Base-by-base conservation (phyloP, 768 basidiomycete species). In the Mycena alexandri region DNA sequence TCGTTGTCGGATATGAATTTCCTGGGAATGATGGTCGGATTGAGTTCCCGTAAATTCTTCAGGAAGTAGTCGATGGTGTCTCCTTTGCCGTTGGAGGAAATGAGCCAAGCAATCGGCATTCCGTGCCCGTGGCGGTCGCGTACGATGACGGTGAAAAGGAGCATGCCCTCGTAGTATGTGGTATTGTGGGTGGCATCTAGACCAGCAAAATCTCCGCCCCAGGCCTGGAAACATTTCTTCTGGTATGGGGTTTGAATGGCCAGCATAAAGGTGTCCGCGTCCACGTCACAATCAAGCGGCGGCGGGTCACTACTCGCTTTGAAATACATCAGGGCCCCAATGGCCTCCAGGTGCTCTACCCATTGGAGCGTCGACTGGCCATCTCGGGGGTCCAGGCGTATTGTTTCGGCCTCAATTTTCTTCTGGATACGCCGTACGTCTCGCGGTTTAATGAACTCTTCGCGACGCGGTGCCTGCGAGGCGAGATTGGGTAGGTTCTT, bases 51-150 rank as follows among this genome's bases (percentile, higher is more conserved):
- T 7, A 57, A 2, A 8, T 41, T 47, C 54, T 46, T 48, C 13
- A 72, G 25, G 38, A 71, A 69, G 41, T 59, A 72, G 24, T 22
- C 17, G n/a, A 74, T 74, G 11, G 74, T 75, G 13, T 58, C 64
- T 29, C 64, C 70, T 2, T 60, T 65, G 4, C 56, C 68, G 38
- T 72, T 67, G 5, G 74, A 74, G 1, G 72, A 47, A 19, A 74
- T 48, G 67, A 75, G 66, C 70, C 69, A 75, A 2, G 68, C 68
- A 11, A 53, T 46, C 3, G 75, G 72, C 55, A 74, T 72, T 0
- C 74, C 72, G 46, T 71, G 70, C 0, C 57, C 70, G 22, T 63
- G 60, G 8, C 52, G n/a, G 38, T 71, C 67, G 9, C 62, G 58
- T 19, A 67, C 67, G 11, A 68, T 41, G 24, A 71, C 17, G 1